Percentiles rank a stretch among this genome's conserved stretches.
These are phyloP conservation scores for Xylaria longipes DNA, from an alignment of 495 filamentous ascomycete genomes.

Conservation along the genomic window DNA sequence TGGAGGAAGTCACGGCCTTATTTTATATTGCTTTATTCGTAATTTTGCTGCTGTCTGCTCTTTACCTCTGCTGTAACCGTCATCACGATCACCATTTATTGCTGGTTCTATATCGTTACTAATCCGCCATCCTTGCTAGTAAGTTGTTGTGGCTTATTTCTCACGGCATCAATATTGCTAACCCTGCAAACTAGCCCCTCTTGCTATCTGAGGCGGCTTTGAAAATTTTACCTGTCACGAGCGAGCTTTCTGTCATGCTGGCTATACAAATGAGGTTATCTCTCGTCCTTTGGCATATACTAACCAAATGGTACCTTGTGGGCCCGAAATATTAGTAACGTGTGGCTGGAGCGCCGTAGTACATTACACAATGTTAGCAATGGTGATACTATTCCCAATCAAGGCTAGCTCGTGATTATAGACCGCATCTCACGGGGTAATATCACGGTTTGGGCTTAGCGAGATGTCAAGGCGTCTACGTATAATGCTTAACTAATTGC, in stretches of 20 bases:
- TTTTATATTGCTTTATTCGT: neutral
- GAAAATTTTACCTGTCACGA: neutral
- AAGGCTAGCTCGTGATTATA: neutral
- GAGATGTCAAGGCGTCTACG: neutral
- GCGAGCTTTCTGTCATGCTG: neutral
- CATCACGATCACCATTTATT: too few relatives aligned
- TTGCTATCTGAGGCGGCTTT: too few relatives aligned
- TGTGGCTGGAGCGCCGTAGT: neutral
- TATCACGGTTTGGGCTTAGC: neutral
- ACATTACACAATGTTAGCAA: neutral
- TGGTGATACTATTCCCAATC: neutral
- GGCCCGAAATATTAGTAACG: neutral
- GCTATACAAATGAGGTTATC: neutral
- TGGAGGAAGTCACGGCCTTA: neutral
- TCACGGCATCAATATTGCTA: neutral
- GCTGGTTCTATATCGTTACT: neutral
- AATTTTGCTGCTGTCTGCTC: neutral
- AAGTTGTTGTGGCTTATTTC: neutral
- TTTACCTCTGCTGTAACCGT: too few relatives aligned
- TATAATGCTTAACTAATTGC: neutral
- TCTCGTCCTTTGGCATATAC: neutral
- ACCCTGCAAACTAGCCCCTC: neutral
- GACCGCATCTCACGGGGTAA: too few relatives aligned
- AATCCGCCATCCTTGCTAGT: neutral
- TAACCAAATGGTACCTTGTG: neutral